Evolutionary conservation across 1,284 basidiomycete genomes (phyloP).

Genomic region (Moesziomyces antarcticus): DNA sequence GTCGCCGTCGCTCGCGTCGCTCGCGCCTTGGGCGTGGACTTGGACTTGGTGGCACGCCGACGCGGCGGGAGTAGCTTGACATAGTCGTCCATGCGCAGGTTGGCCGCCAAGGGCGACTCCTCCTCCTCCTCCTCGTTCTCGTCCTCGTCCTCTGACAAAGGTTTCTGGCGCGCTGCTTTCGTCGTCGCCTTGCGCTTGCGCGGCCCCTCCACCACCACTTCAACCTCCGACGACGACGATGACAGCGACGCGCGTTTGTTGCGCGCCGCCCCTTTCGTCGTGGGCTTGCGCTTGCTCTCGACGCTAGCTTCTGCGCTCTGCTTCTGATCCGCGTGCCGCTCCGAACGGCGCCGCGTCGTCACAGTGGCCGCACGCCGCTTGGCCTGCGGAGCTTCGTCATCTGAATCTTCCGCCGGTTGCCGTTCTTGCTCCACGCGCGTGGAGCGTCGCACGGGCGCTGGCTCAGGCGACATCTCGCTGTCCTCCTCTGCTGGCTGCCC

Average conservation of each 20-base stretch:
- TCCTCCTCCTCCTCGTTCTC: no score
- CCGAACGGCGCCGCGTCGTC: no score
- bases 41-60: not conserved
- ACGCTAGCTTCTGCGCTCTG: no score
- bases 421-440: no score
- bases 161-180: not conserved
- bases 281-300: not conserved
- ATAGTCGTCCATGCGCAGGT: constrained; percentile 21
- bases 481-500: no score
- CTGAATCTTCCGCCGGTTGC: no score
- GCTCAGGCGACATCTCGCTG: no score
- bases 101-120: constrained; percentile 9
- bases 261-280: constrained; percentile 20
- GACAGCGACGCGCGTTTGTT: not conserved
- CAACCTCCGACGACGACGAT: no score
- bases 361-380: no score
- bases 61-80: constrained; percentile 21
- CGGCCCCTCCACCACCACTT: no score
- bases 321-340: no score
- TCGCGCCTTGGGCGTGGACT: not conserved
- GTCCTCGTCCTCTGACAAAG: not conserved
- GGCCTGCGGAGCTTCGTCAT: not conserved
- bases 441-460: no score
- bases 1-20: not conserved
- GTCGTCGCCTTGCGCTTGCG: not conserved